These are phyloP conservation scores for Geranium brycei DNA, from an alignment of 345 rosid genomes.

Conservation along the genomic window DNA sequence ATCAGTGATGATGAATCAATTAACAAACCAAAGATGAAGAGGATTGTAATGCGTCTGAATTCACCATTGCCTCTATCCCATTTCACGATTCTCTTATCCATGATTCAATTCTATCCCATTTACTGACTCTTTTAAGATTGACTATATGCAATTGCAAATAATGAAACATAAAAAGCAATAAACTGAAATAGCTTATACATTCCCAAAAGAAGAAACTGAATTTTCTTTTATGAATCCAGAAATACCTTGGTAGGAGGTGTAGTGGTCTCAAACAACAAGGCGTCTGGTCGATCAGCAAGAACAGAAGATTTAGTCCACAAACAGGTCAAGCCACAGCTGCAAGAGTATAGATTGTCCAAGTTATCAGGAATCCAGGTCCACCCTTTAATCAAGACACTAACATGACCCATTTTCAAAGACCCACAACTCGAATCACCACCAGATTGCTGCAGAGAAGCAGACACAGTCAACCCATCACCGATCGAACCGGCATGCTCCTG, in stretches of 20 bases:
- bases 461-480: slow-evolving; percentile 24
- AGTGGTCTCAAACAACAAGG: slow-evolving; percentile 65
- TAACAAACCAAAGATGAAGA: no score
- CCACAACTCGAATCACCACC: slow-evolving; percentile 31
- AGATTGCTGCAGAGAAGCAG: slow-evolving; percentile 42
- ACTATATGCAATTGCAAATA: no score
- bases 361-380: slow-evolving; percentile 99
- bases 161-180: not conserved
- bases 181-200: no score
- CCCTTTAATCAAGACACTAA: slow-evolving; percentile 66
- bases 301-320: slow-evolving; percentile 90
- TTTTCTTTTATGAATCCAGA: no score
- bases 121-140: no score
- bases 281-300: slow-evolving; percentile 81
- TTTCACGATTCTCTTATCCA: no score
- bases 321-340: slow-evolving; percentile 80
- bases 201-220: not conserved
- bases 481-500: slow-evolving; percentile 25
- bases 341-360: slow-evolving; percentile 74
- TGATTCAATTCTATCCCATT: no score
- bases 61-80: no score
- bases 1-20: no score
- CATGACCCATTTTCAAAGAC: slow-evolving; percentile 48
- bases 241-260: slow-evolving; percentile 67
- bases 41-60: no score